These are phyloP conservation scores for Myriosclerotinia scirpicola DNA, from an alignment of 2,329 filamentous ascomycete genomes.

Conservation along the genomic window DNA sequence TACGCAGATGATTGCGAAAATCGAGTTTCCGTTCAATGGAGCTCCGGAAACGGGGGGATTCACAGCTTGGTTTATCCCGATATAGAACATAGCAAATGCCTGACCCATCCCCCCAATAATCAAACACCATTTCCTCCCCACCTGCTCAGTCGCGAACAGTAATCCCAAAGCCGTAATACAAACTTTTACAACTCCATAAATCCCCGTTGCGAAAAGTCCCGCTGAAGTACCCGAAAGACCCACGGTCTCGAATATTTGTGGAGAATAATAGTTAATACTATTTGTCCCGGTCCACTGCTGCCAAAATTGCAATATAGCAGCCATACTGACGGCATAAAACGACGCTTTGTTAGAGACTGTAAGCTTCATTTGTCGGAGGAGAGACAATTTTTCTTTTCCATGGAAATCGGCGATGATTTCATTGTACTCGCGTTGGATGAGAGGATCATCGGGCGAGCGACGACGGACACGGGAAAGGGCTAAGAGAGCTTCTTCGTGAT, in stretches of 20 bases:
- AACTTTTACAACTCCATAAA: conserved; percentile 71
- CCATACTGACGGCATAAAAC: conserved; percentile 49
- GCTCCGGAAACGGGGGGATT: conserved; percentile 48
- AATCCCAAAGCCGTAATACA: conserved; percentile 62
- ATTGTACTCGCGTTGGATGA: conserved; percentile 50
- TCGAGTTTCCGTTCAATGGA: conserved; percentile 41
- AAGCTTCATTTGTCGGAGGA: conserved; percentile 41
- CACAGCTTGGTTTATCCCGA: conserved; percentile 55
- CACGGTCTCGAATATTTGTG: conserved; percentile 65
- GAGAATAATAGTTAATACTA: conserved; percentile 61
- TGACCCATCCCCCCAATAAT: conserved; percentile 57
- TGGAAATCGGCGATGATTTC: conserved; percentile 50
- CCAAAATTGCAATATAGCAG: conserved; percentile 53
- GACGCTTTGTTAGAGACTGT: conserved; percentile 28
- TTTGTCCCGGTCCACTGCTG: conserved; percentile 62
- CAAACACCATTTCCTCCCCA: conserved; percentile 59
- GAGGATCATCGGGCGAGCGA: conserved; percentile 52
- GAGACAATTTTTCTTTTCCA: conserved; percentile 48
- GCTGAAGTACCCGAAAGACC: conserved; percentile 58
- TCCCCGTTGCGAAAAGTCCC: conserved; percentile 67
- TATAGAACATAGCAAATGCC: conserved; percentile 62
- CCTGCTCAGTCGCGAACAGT: conserved; percentile 61
- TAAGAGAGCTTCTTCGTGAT: conserved; percentile 59
- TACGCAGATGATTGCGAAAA: conserved; percentile 66
- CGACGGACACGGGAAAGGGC: conserved; percentile 54